These are phyloP conservation scores for Salix suchowensis DNA, from an alignment of 345 rosid genomes.

Conservation along the genomic window DNA sequence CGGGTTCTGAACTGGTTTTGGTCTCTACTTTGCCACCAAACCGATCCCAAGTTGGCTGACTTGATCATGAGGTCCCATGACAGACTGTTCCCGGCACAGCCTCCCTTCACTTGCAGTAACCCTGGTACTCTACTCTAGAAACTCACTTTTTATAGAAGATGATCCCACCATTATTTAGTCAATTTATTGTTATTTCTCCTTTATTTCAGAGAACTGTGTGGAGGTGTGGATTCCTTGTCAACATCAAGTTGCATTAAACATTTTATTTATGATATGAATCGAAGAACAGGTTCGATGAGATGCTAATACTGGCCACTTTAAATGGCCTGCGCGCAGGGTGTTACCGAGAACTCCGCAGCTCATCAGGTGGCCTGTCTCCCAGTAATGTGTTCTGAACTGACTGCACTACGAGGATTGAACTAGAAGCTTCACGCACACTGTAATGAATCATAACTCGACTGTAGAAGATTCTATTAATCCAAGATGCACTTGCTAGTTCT, in stretches of 20 bases:
- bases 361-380: constrained; percentile 17
- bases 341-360: neutral
- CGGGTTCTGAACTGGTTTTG: neutral
- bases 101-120: neutral
- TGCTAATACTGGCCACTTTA: neutral
- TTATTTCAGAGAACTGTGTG: neutral
- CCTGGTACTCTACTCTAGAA: neutral
- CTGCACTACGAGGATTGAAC: neutral
- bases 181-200: neutral
- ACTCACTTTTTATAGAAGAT: neutral
- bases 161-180: neutral
- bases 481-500: neutral
- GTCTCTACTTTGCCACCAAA: neutral
- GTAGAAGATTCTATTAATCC: neutral
- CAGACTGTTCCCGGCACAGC: neutral
- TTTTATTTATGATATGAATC: neutral
- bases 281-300: neutral
- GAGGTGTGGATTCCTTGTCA: neutral
- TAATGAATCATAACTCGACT: neutral
- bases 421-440: neutral
- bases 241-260: neutral
- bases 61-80: too few relatives aligned
- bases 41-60: neutral
- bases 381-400: constrained; percentile 4
- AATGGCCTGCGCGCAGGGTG: too few relatives aligned